Evolutionary conservation across 805 yeast genomes (phyloP).

Genomic region (Metschnikowia koreensis): DNA sequence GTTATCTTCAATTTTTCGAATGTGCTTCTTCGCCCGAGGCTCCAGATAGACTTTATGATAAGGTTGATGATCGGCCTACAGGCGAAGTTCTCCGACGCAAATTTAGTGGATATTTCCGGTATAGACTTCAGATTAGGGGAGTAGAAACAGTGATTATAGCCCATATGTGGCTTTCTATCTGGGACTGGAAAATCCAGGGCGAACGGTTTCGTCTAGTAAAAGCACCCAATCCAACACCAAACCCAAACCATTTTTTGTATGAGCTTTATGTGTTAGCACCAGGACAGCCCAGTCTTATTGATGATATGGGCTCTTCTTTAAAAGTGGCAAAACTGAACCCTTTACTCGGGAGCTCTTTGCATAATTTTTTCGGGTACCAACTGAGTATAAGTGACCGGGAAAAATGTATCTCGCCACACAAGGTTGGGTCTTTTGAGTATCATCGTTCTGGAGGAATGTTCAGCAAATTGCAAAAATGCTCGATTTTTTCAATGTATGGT

Average conservation of each 20-base stretch:
- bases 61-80: slow-evolving; percentile 8
- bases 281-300: slow-evolving; percentile 10
- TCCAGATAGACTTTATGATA: slow-evolving; percentile 12
- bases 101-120: slow-evolving; percentile 12
- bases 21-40: slow-evolving; percentile 12
- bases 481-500: slow-evolving; percentile 4
- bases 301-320: slow-evolving; percentile 7
- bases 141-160: slow-evolving; percentile 7
- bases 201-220: slow-evolving; percentile 11
- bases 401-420: slow-evolving; percentile 6
- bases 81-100: slow-evolving; percentile 7
- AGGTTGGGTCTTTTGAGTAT: slow-evolving; percentile 10
- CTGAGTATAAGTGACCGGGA: background rate
- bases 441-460: slow-evolving; percentile 8
- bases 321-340: slow-evolving; percentile 7
- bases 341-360: slow-evolving; percentile 3
- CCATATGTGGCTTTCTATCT: slow-evolving; percentile 11
- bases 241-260: slow-evolving; percentile 9
- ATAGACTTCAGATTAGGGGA: slow-evolving; percentile 8
- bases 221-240: background rate
- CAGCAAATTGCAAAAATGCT: slow-evolving; percentile 6
- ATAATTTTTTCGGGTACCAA: slow-evolving; percentile 1
- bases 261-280: slow-evolving; percentile 9
- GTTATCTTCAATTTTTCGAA: slow-evolving; percentile 7
- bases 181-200: slow-evolving; percentile 7